Evolutionary conservation across 495 filamentous ascomycete genomes (phyloP).

Genomic region (Ramalina peruviana): DNA sequence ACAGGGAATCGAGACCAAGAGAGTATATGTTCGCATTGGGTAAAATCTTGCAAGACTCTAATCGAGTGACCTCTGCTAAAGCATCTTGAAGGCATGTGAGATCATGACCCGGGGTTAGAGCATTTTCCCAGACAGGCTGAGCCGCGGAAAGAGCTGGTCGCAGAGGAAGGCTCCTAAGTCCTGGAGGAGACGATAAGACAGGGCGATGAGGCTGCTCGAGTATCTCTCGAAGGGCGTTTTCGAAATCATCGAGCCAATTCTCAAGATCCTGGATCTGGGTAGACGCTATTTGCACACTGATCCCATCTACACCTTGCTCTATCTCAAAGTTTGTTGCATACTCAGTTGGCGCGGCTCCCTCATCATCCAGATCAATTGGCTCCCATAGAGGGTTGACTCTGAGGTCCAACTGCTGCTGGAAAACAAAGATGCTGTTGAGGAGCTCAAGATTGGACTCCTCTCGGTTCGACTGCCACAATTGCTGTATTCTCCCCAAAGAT

Average conservation of each 20-base stretch:
- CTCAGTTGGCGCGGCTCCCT: constrained; percentile 37
- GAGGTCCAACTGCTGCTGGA: constrained; percentile 39
- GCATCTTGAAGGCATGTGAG: no score
- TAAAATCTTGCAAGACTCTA: constrained; percentile 50
- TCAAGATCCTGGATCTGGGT: not conserved
- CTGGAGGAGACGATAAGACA: constrained; percentile 13
- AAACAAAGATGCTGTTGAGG: constrained; percentile 80
- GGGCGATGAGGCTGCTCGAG: constrained; percentile 20
- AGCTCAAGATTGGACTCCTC: constrained; percentile 34
- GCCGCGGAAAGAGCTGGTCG: not conserved
- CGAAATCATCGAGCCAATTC: constrained; percentile 15
- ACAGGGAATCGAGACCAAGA: constrained; percentile 82
- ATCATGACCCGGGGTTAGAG: not conserved
- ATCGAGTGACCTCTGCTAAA: constrained; percentile 30
- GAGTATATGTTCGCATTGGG: constrained; percentile 62
- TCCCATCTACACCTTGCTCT: constrained; percentile 29
- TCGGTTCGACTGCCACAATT: constrained; percentile 11
- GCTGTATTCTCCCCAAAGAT: constrained; percentile 15
- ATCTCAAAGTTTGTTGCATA: constrained; percentile 69
- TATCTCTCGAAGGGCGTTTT: constrained; percentile 19
- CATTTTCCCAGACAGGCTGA: no score
- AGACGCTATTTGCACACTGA: constrained; percentile 2
- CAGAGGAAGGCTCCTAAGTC: constrained; percentile 17
- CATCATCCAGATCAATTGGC: constrained; percentile 29
- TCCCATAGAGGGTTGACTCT: constrained; percentile 36